Base-by-base conservation (phyloP, 2,329 filamentous ascomycete genomes). In the Huntiella savannae region DNA sequence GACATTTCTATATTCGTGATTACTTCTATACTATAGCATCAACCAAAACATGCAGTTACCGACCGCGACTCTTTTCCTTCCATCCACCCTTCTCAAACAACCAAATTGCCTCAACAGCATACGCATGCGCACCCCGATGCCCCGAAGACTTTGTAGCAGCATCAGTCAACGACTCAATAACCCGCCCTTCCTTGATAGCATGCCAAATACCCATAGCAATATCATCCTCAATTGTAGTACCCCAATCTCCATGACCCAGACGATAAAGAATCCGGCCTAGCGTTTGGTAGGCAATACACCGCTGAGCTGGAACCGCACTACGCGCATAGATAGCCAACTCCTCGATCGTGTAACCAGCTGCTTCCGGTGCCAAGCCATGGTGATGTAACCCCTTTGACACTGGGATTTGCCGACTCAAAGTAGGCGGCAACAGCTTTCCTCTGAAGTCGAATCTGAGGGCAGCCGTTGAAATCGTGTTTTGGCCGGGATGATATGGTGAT, bases 231-330 rank as follows among this genome's bases (percentile, higher is more conserved):
- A 60, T 61, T 4, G 59, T 62, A 49, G 77, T 75, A 1, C 84
- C 75, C 67, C 71, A 79, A 50, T 77, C 71, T 1, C 75, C 86
- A 42, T 69, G 73, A 0, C 91, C 88, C 0, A 98, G 66, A 6
- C 87, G 69, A 58, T 82, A 96, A 12, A 96, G 61, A 4, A 96
- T 73, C 15, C 91, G 71, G 0, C 91, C 91, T 1, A 96, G 66
- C 0, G 87, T 88, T 62, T 94, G 88, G 61, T 85, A 95, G 0
- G 91, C 85, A 51, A 96, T 72, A 56, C 91, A 95, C 8, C 88
- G 67, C 64, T 98, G 91, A 1, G 82, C 79, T 0, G 91, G 75
- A 15, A 94, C 84, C 0, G 78, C 76, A 47, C 83, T 92, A 33
- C 88, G 72, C 4, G 84, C 77, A 2, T 95, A 70, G 32, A 80